phyloP scores from a whole-genome alignment of 257 asterid genomes.

The Ophiorrhiza pumila region DNA sequence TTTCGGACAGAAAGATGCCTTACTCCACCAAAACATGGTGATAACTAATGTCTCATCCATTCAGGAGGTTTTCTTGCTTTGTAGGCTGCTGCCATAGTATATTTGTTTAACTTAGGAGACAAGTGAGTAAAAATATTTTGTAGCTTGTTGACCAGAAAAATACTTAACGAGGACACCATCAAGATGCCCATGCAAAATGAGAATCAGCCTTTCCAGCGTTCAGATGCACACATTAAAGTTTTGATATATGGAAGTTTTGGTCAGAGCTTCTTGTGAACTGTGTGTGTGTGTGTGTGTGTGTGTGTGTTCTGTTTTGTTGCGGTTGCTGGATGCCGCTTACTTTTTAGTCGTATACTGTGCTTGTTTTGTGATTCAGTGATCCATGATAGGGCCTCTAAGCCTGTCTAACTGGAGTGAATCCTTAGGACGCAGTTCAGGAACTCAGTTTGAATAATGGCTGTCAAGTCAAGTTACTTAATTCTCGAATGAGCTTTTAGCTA shows the following conservation, averaged over 20 bases:
- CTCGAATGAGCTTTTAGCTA: background rate
- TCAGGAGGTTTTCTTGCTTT: constrained; percentile 3
- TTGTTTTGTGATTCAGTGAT: background rate
- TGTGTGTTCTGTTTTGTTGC: background rate
- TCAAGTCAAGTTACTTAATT: background rate
- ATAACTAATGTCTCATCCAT: background rate
- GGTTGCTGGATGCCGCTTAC: background rate
- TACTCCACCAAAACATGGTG: background rate
- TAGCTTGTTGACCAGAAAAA: background rate
- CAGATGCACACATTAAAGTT: background rate
- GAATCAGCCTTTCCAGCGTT: background rate
- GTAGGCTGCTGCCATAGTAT: background rate
- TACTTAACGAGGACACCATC: background rate
- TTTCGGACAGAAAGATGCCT: background rate
- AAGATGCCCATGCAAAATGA: too few species aligned
- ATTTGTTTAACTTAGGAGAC: background rate
- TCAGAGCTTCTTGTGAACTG: background rate
- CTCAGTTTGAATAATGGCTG: background rate
- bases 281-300: too few species aligned
- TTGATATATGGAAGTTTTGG: background rate
- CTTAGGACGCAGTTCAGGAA: background rate
- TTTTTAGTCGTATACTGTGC: background rate
- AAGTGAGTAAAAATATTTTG: background rate
- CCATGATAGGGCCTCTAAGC: background rate
- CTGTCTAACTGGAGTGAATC: background rate